Percentiles rank a stretch among this genome's conserved stretches.
These are phyloP conservation scores for Aspergillus pseudoterreus DNA, from an alignment of 2,329 filamentous ascomycete genomes.

Conservation along the genomic window DNA sequence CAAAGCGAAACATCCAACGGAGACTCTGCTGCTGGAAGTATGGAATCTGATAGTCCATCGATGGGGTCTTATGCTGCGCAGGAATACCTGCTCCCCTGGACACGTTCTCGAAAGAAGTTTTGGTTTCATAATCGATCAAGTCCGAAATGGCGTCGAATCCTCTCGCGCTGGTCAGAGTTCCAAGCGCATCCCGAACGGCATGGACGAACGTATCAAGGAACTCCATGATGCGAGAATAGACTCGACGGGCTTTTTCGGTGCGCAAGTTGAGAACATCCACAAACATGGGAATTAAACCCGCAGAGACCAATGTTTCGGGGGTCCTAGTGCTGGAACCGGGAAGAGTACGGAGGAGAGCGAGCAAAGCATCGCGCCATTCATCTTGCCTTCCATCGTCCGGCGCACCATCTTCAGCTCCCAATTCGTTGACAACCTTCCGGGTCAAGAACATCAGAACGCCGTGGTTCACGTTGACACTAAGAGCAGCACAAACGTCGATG, in stretches of 20 bases:
- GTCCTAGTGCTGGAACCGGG: constrained; percentile 68
- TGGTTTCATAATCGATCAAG: constrained; percentile 75
- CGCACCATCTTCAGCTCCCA: constrained; percentile 59
- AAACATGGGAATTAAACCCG: constrained; percentile 83
- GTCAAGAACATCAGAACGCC: constrained; percentile 91
- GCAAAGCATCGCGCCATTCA: constrained; percentile 85
- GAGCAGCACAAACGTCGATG: constrained; percentile 78
- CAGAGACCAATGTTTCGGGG: constrained; percentile 78
- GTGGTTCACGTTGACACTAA: constrained; percentile 94
- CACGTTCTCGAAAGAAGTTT: constrained; percentile 64
- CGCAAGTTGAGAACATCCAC: constrained; percentile 83
- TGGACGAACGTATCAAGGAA: constrained; percentile 89
- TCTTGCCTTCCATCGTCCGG: constrained; percentile 66
- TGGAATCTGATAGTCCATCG: constrained; percentile 89
- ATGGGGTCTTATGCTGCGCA: constrained; percentile 67
- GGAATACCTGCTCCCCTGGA: constrained; percentile 68
- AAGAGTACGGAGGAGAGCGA: constrained; percentile 80
- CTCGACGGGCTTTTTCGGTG: constrained; percentile 75
- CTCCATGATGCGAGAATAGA: constrained; percentile 76
- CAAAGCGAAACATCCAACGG: constrained; percentile 91
- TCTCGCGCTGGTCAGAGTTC: constrained; percentile 73
- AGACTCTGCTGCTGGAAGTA: constrained; percentile 91
- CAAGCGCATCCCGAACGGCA: constrained; percentile 78
- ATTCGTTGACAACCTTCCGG: constrained; percentile 80
- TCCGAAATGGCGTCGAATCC: constrained; percentile 90